Conservation (phyloP, 768 basidiomycete species). For the Russula vinacea region DNA sequence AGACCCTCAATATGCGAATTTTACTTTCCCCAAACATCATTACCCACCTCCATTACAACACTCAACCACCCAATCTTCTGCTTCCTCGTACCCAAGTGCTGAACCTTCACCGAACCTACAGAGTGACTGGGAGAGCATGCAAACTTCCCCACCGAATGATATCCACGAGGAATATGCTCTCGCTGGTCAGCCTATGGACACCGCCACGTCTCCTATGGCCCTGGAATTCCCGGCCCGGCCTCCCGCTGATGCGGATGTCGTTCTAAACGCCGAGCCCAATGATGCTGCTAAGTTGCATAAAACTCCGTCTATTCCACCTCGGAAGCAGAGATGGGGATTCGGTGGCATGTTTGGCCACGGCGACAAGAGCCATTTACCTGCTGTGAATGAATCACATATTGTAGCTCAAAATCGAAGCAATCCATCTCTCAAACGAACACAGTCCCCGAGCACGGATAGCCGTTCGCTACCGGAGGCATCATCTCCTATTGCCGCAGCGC, state of each 20-base stretch:
- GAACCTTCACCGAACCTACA: conserved; percentile 30
- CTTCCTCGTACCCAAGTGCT: conserved; percentile 28
- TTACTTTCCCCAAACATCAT: conserved; percentile 20
- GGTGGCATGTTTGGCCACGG: conserved; percentile 62
- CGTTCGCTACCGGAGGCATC: conserved; percentile 55
- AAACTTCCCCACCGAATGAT: conserved; percentile 52
- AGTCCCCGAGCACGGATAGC: conserved; percentile 71
- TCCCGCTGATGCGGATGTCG: conserved; percentile 40
- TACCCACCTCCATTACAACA: conserved; percentile 28
- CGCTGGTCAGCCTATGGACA: conserved; percentile 48
- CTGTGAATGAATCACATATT: conserved; percentile 67
- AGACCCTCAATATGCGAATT: conserved; percentile 26
- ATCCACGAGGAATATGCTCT: conserved; percentile 42
- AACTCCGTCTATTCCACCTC: conserved; percentile 56
- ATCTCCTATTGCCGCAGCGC: conserved; percentile 43
- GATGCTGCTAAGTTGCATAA: conserved; percentile 55
- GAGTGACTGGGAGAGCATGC: conserved; percentile 56
- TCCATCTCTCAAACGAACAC: conserved; percentile 71
- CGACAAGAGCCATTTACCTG: conserved; percentile 67
- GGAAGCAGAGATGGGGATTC: conserved; percentile 66
- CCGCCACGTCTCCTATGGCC: conserved; percentile 50
- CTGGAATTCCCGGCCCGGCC: conserved; percentile 51
- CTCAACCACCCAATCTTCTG: conserved; percentile 26
- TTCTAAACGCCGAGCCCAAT: conserved; percentile 38
- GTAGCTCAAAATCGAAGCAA: conserved; percentile 44